These are phyloP conservation scores for Phyllostachys edulis DNA, from an alignment of 176 grass and related monocot species.

Conservation along the genomic window DNA sequence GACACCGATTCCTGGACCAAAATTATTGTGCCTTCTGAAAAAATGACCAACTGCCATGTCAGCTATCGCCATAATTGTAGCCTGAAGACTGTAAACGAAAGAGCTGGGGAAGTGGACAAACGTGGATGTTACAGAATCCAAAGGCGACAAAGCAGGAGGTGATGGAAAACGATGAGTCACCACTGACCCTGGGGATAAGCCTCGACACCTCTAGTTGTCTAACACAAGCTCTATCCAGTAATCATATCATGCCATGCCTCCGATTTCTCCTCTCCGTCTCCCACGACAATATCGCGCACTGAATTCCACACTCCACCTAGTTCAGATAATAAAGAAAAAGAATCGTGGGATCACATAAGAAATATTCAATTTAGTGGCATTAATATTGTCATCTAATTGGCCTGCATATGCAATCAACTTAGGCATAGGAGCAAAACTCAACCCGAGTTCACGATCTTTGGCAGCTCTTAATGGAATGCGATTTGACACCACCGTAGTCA, in stretches of 20 bases:
- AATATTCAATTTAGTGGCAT: too few species aligned
- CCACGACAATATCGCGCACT: not conserved
- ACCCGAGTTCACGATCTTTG: too few species aligned
- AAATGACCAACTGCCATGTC: not conserved
- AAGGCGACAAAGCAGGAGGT: constrained; percentile 29
- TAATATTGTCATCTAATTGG: too few species aligned
- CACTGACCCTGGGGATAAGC: constrained; percentile 32
- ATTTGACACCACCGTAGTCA: too few species aligned
- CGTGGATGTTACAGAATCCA: not conserved
- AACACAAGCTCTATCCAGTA: not conserved
- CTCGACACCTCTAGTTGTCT: constrained; percentile 32
- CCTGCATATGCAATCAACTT: not conserved
- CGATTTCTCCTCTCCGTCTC: not conserved
- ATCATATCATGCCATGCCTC: not conserved
- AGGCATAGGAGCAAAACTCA: not conserved
- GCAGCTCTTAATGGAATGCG: too few species aligned
- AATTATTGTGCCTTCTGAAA: not conserved
- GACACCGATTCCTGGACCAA: not conserved
- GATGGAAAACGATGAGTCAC: constrained; percentile 36
- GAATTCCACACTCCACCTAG: not conserved
- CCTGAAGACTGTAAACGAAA: not conserved
- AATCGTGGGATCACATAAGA: too few species aligned
- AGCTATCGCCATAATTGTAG: not conserved
- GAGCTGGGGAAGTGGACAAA: not conserved
- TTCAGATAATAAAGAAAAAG: too few species aligned